These are phyloP conservation scores for Microcera coccophila DNA, from an alignment of 2,329 filamentous ascomycete species.

Conservation along the genomic window DNA sequence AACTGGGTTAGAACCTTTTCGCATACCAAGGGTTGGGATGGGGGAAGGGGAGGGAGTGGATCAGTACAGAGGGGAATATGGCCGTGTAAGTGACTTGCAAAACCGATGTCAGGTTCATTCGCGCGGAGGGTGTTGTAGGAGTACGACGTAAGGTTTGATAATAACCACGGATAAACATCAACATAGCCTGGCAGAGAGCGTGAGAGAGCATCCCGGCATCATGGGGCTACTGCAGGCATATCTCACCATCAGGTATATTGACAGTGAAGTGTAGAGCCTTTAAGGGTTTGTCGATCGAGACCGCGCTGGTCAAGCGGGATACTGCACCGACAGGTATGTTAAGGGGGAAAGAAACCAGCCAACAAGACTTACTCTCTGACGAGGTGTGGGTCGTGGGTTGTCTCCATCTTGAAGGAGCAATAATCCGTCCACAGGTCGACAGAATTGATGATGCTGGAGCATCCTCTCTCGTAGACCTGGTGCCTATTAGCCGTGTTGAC, in stretches of 20 bases:
- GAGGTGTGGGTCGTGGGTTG: constrained; percentile 86
- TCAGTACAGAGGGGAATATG: constrained; percentile 55
- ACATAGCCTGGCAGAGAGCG: constrained; percentile 61
- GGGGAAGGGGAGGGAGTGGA: constrained; percentile 38
- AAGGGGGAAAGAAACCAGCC: constrained; percentile 64
- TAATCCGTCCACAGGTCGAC: constrained; percentile 98
- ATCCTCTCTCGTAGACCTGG: constrained; percentile 90
- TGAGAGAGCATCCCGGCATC: constrained; percentile 61
- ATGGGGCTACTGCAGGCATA: constrained; percentile 58
- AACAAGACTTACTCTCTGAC: constrained; percentile 97
- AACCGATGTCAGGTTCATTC: constrained; percentile 41
- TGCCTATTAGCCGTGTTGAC: constrained; percentile 10
- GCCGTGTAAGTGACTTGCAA: constrained; percentile 51
- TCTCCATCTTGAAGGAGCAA: constrained; percentile 96
- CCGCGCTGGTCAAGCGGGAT: constrained; percentile 39
- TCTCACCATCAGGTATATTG: constrained; percentile 61
- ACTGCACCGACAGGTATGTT: constrained; percentile 51
- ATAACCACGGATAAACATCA: constrained; percentile 38
- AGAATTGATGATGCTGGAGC: constrained; percentile 87
- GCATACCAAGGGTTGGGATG: constrained; percentile 31
- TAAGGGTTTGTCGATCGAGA: constrained; percentile 36
- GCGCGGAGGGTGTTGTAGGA: constrained; percentile 33
- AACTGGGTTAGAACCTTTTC: constrained; percentile 26
- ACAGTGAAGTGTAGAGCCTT: constrained; percentile 36
- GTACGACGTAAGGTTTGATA: constrained; percentile 40